These are phyloP conservation scores for Pachysolen tannophilus DNA, from an alignment of 805 yeast species.

Conservation along the genomic window DNA sequence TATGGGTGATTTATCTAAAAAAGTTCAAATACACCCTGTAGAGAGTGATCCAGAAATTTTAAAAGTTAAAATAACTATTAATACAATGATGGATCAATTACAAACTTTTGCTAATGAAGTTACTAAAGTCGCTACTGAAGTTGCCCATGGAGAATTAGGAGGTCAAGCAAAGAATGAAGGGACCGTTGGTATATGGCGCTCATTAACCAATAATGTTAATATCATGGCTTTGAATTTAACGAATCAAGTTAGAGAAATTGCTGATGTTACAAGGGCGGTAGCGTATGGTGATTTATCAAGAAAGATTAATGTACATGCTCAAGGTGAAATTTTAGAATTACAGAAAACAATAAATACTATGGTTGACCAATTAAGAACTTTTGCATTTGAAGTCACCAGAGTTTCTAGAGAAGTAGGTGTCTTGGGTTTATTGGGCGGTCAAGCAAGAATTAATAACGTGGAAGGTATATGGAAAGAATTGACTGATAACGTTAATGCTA, in stretches of 20 bases:
- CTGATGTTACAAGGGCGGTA: constrained; percentile 84
- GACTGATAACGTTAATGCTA: constrained; percentile 82
- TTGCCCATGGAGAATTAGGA: constrained; percentile 83
- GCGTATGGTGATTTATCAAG: constrained; percentile 80
- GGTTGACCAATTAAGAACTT: constrained; percentile 79
- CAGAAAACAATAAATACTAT: constrained; percentile 83
- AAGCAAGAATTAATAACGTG: constrained; percentile 70
- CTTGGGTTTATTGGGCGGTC: constrained; percentile 83
- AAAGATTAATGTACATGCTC: constrained; percentile 84
- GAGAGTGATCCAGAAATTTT: constrained; percentile 75
- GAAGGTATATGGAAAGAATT: constrained; percentile 86
- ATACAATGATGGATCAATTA: constrained; percentile 83
- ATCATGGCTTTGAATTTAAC: constrained; percentile 85
- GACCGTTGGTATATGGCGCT: constrained; percentile 85
- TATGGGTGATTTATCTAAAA: constrained; percentile 78
- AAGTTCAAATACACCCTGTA: constrained; percentile 63
- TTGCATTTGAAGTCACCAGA: constrained; percentile 80
- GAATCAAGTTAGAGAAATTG: constrained; percentile 81
- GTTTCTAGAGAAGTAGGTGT: constrained; percentile 90
- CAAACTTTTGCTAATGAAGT: constrained; percentile 78
- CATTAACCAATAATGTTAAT: constrained; percentile 75
- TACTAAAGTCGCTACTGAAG: constrained; percentile 81
- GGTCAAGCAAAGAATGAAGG: constrained; percentile 83
- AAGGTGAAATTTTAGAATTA: constrained; percentile 79
- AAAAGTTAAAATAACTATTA: constrained; percentile 73